These are phyloP conservation scores for Aspergillus quadrilineatus DNA, from an alignment of 2,329 filamentous ascomycete genomes.

Conservation along the genomic window DNA sequence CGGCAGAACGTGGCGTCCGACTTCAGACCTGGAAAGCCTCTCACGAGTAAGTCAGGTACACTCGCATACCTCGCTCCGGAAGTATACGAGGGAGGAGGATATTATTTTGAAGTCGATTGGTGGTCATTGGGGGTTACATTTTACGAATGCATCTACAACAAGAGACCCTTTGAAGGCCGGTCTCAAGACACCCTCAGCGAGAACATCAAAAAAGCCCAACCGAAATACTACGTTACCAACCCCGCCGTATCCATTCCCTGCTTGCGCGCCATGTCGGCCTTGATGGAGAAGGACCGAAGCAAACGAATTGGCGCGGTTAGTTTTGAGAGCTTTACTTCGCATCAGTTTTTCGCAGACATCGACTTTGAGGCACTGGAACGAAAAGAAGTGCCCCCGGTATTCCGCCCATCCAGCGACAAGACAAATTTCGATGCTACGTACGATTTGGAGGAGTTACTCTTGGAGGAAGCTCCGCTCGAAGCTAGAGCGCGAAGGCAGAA, in stretches of 20 bases:
- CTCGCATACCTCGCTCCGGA: slow-evolving; percentile 94
- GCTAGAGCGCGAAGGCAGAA: slow-evolving; percentile 91
- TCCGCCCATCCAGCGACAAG: slow-evolving; percentile 92
- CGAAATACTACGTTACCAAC: slow-evolving; percentile 87
- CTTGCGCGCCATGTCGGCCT: slow-evolving; percentile 79
- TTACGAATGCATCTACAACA: slow-evolving; percentile 99
- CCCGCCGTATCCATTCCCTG: slow-evolving; percentile 87
- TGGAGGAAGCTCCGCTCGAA: slow-evolving; percentile 94
- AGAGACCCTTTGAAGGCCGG: slow-evolving; percentile 91
- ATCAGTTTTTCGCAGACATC: slow-evolving; percentile 84
- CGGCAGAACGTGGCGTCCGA: slow-evolving; percentile 92
- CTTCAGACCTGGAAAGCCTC: slow-evolving; percentile 73
- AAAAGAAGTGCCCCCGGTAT: slow-evolving; percentile 87
- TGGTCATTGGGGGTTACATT: slow-evolving; percentile 98
- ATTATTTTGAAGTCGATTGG: slow-evolving; percentile 91
- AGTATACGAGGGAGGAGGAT: slow-evolving; percentile 87
- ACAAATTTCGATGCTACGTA: slow-evolving; percentile 99
- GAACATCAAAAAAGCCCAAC: slow-evolving; percentile 76
- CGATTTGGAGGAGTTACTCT: slow-evolving; percentile 85
- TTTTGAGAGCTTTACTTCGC: slow-evolving; percentile 80
- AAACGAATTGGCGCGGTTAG: slow-evolving; percentile 78
- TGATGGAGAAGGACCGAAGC: slow-evolving; percentile 76
- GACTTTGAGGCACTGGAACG: slow-evolving; percentile 81
- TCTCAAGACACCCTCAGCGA: slow-evolving; percentile 77
- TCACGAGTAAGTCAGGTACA: slow-evolving; percentile 96